phyloP scores from a whole-genome alignment of 441 rosid genomes.

The Capsella rubella region DNA sequence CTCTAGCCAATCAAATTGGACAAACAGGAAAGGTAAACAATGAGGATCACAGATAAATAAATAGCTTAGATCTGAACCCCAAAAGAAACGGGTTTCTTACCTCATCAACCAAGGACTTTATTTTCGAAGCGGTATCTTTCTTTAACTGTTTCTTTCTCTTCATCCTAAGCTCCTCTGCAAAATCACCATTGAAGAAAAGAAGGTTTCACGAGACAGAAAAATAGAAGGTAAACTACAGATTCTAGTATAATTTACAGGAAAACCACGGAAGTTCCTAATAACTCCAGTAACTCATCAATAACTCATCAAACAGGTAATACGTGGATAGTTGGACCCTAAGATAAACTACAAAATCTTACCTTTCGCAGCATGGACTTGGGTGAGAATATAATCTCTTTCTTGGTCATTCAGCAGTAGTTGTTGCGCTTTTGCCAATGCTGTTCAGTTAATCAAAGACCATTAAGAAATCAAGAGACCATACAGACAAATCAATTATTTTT shows the following conservation, averaged over 20 bases:
- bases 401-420: constrained; percentile 78
- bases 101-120: constrained; percentile 95
- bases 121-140: constrained; percentile 92
- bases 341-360: constrained; percentile 50
- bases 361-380: constrained; percentile 88
- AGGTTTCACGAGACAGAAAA: constrained; percentile 5
- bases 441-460: constrained; percentile 39
- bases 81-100: constrained; percentile 47
- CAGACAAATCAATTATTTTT: too few relatives aligned
- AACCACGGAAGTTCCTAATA: background rate
- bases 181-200: constrained; percentile 33
- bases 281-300: constrained; percentile 20
- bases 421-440: constrained; percentile 96
- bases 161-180: constrained; percentile 89
- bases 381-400: constrained; percentile 89
- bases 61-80: constrained; percentile 12
- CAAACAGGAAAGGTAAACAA: background rate
- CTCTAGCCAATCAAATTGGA: constrained; percentile 23
- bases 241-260: background rate
- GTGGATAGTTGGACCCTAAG: background rate
- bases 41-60: constrained; percentile 1
- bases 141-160: constrained; percentile 96
- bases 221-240: background rate
- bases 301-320: constrained; percentile 26
- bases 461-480: too few relatives aligned